Conservation (phyloP, 345 rosid species). For the Camelina laxa region DNA sequence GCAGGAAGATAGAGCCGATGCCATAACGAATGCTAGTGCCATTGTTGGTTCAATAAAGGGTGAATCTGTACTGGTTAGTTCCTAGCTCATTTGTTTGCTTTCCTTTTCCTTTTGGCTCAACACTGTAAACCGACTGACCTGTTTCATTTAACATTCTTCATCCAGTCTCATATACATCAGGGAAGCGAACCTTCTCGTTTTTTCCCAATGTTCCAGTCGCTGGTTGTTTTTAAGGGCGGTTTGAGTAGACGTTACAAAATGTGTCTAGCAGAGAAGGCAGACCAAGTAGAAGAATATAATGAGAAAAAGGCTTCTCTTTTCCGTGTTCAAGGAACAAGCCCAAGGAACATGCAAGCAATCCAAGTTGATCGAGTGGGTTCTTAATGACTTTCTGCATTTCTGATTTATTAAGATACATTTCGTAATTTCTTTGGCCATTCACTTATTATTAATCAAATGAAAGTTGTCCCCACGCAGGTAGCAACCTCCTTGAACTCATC, state of each 20-base stretch:
- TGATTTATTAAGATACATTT: background rate
- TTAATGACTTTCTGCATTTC: conserved; percentile 1
- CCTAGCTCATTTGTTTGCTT: conserved; percentile 11
- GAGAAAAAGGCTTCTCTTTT: conserved; percentile 61
- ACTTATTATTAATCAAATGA: conserved; percentile 24
- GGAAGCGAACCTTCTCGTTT: conserved; percentile 72
- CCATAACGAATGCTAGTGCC: conserved; percentile 57
- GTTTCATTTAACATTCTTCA: conserved; percentile 12
- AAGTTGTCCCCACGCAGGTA: conserved; percentile 49
- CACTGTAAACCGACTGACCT: background rate
- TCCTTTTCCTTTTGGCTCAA: conserved; percentile 2
- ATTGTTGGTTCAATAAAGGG: conserved; percentile 61
- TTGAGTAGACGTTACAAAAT: conserved; percentile 58
- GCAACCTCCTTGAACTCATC: conserved; percentile 78
- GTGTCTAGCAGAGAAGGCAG: conserved; percentile 51
- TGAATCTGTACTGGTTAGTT: conserved; percentile 68
- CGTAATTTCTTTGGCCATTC: conserved; percentile 15
- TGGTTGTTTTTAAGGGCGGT: conserved; percentile 77
- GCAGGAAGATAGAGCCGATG: conserved; percentile 75
- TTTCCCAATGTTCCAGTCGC: conserved; percentile 58
- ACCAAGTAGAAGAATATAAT: conserved; percentile 54
- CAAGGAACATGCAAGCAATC: conserved; percentile 77
- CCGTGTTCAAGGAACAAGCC: conserved; percentile 72
- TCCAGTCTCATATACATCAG: conserved; percentile 71
- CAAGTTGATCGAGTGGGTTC: conserved; percentile 74